A percentile compares a stretch with the other conserved stretches of the same genome.
Conservation (phyloP, 306 rosid species). For the Cucumis melo region DNA sequence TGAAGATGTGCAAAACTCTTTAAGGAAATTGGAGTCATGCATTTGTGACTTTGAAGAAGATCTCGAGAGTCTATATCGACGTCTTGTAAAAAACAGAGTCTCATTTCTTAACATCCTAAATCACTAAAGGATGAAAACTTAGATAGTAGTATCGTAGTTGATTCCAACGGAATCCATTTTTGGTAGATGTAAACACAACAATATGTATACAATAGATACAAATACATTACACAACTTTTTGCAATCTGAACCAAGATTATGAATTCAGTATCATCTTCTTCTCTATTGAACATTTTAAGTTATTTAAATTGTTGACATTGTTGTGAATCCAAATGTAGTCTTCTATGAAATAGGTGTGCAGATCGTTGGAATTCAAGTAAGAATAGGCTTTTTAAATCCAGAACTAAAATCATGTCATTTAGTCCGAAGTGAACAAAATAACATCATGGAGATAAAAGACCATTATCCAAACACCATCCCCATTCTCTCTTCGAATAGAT, state of each 20-base stretch:
- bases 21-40: slow-evolving; percentile 4
- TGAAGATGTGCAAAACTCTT: not conserved
- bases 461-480: not conserved
- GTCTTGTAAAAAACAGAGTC: slow-evolving; percentile 18
- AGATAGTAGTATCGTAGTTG: not conserved
- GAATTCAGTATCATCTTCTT: not conserved
- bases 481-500: not conserved
- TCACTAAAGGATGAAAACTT: not conserved
- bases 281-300: not conserved
- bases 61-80: slow-evolving; percentile 7
- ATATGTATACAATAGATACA: not conserved
- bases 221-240: not conserved
- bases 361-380: not conserved
- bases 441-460: not conserved
- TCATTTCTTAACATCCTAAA: slow-evolving; percentile 18
- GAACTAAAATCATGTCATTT: not conserved
- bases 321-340: not conserved
- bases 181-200: not conserved
- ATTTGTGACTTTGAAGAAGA: slow-evolving; percentile 14
- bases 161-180: not conserved
- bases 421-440: not conserved
- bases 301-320: not conserved
- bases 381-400: not conserved
- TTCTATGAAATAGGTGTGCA: not conserved
- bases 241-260: not conserved